Evolutionary conservation across 116 monocot species (phyloP).

Genomic region (Cymodocea nodosa): DNA sequence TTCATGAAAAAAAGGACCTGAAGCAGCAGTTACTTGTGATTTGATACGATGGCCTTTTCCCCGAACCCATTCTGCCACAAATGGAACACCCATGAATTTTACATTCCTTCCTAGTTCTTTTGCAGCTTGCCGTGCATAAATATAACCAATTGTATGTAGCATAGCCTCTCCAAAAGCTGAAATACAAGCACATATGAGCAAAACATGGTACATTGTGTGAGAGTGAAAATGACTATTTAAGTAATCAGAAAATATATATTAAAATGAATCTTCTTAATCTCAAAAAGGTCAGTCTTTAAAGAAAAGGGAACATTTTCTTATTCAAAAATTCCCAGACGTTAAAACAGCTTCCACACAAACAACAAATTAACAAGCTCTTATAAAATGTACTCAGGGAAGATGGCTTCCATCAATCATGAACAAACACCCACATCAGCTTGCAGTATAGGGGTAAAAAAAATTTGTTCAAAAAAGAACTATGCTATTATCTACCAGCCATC

Average conservation of each 20-base stretch:
- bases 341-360: too few relatives aligned
- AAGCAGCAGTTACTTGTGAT: constrained; percentile 91
- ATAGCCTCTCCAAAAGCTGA: constrained; percentile 98
- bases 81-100: constrained; percentile 77
- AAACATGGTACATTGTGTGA: neutral
- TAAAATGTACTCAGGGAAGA: too few relatives aligned
- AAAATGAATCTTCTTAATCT: too few relatives aligned
- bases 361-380: too few relatives aligned
- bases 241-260: neutral
- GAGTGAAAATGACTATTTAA: neutral
- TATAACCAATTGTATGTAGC: constrained; percentile 94
- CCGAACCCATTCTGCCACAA: constrained; percentile 89
- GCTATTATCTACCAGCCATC: too few relatives aligned
- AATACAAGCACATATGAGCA: neutral
- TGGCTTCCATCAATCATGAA: too few relatives aligned
- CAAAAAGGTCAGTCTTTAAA: too few relatives aligned
- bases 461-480: too few relatives aligned
- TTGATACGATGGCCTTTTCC: constrained; percentile 86
- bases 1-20: constrained; percentile 35
- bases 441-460: too few relatives aligned
- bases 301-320: too few relatives aligned
- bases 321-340: too few relatives aligned
- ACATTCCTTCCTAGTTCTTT: constrained; percentile 66
- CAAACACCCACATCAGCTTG: too few relatives aligned
- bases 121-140: constrained; percentile 74